Base-by-base conservation (phyloP, 768 basidiomycete genomes). In the Rhizopogon vesiculosus region DNA sequence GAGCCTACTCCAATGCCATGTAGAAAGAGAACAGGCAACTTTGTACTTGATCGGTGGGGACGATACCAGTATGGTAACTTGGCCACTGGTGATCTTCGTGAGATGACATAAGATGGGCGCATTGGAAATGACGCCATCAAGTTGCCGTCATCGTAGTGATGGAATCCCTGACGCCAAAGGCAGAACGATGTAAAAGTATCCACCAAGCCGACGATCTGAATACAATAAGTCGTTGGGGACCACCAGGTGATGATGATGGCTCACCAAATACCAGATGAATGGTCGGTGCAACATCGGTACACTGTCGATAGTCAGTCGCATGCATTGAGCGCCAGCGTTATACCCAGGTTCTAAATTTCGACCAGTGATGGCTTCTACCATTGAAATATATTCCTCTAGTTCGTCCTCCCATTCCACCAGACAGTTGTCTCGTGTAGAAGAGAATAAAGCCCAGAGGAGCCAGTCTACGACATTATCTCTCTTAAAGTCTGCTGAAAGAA, bases 381-480 rank as follows among this genome's bases (percentile, higher is more conserved):
- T 56, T 5, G 63, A 46, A 2, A 82, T 50, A 60, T 86, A 86
- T 18, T 63, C 71, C 8, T 75, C 70, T 2, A 86, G 61, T 62
- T 86, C 85, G 2, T 80, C 80, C 13, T 68, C 62, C 76, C 80
- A 81, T 39, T 74, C 76, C 16, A 70, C 57, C 19, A 59, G 52
- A 4, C 59, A 45, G 9, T 69, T 62, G 5, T 69, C 62, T 29
- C 67, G 62, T 5, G 75, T 68, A 3, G 72, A 66, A 1, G 77
- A 77, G 63, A 85, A 87, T 22, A 87, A 57, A 0, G 83, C 80
- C 84, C 84, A 87, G 6, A 83, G 71, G n/a, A 87, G 64, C 85
- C 85, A 87, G 45, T 85, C 82, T 5, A 72, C 45, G 41, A 79
- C 66, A 56, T 87, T 84, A 16, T 78, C 74, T 18, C 75, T 75